phyloP scores from a whole-genome alignment of 2,329 filamentous ascomycete genomes.

The Epichloe sp. region DNA sequence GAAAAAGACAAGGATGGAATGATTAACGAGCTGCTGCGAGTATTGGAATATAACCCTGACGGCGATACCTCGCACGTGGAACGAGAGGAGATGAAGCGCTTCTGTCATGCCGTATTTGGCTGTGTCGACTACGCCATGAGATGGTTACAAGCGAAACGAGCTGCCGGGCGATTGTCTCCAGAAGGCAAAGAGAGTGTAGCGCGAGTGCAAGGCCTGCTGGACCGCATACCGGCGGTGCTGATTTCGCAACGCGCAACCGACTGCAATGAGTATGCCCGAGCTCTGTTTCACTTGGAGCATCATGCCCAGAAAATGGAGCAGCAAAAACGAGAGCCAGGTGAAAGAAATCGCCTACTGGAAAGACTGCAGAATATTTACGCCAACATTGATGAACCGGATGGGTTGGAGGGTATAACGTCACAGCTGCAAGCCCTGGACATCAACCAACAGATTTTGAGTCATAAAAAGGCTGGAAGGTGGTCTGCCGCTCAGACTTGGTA shows the following conservation, averaged over 20 bases:
- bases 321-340: constrained; percentile 31
- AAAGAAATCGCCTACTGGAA: constrained; percentile 55
- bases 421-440: constrained; percentile 79
- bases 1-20: constrained; percentile 52
- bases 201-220: constrained; percentile 37
- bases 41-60: constrained; percentile 51
- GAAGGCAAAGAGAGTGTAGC: constrained; percentile 35
- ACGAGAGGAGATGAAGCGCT: constrained; percentile 66
- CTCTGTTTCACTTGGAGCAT: constrained; percentile 89
- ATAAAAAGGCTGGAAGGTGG: constrained; percentile 88
- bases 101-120: constrained; percentile 82
- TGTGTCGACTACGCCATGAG: constrained; percentile 83
- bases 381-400: constrained; percentile 94
- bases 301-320: constrained; percentile 50
- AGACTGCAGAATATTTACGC: constrained; percentile 88
- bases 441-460: constrained; percentile 84
- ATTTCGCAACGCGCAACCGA: constrained; percentile 75
- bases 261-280: constrained; percentile 83
- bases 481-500: constrained; percentile 96
- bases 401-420: constrained; percentile 85
- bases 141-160: constrained; percentile 68
- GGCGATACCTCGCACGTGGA: constrained; percentile 43
- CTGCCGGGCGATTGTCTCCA: constrained; percentile 15
- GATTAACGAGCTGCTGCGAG: constrained; percentile 56
- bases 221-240: constrained; percentile 59